Evolutionary conservation across 2,329 filamentous ascomycete genomes (phyloP), one percentile per base, ranked within the genome.

Genomic region (Exophiala oligosperma): DNA sequence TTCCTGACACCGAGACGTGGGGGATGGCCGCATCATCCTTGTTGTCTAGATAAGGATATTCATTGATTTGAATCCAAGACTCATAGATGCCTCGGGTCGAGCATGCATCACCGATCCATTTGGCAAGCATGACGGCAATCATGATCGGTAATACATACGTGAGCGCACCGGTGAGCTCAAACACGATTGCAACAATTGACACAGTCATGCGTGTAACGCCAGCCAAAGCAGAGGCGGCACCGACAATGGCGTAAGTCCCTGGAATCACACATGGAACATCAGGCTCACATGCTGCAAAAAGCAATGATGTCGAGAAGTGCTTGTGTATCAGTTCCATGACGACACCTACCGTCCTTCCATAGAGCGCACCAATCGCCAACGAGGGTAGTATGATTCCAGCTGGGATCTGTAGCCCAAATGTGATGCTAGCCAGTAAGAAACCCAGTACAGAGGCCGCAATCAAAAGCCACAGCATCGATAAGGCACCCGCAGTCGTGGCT

Each of bases 111-210:
- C 92, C 94, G 26, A 96, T 91, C 94, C 94, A 99, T 77, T 99
- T 99, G 62, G 90, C 90, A 46, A 97, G 82, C 92, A 99, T 96
- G 70, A 99, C 94, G 44, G 92, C 92, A 64, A 99, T 90, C 94
- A 99, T 99, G 73, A 97, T 99, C 54, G 94, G 94, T 6, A 99
- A 84, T 49, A 99, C 93, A 71, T 97, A 97, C 0, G 92, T 96
- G 28, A 99, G 82, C 1, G 94, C 94, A 52, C 94, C 94, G 0
- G 94, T 99, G 56, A 99, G 86, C 77, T 99, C 94, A 70, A 99
- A 99, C 89, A 97, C 97, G 76, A 99, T 99, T 69, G 97, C 94
- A 3, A 99, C 93, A 65, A 99, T 97, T 11, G 92, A 97, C 9
- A 97, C 92, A 0, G 94, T 99, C 87, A 99, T 95, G 66, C 93